These are phyloP conservation scores for Diaporthe helianthi DNA, from an alignment of 2,329 filamentous ascomycete species.

Conservation along the genomic window DNA sequence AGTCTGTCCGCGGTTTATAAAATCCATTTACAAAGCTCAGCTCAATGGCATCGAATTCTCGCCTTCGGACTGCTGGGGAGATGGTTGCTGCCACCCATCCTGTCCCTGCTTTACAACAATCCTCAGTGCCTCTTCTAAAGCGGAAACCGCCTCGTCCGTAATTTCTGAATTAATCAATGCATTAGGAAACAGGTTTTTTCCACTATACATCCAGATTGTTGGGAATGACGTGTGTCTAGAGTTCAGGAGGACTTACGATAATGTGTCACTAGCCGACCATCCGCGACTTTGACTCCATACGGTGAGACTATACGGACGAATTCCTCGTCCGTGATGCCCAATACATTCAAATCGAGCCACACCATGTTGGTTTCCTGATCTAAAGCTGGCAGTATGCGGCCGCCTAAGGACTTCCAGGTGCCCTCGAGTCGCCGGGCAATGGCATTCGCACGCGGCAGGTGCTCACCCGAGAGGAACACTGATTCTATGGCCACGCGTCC, in stretches of 20 bases:
- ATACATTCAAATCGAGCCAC: background rate
- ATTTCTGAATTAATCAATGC: background rate
- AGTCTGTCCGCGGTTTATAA: too few species aligned
- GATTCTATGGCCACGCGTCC: background rate
- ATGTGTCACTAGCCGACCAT: background rate
- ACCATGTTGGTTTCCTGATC: background rate
- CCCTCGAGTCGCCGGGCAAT: background rate
- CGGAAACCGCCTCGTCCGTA: background rate
- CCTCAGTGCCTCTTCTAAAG: background rate
- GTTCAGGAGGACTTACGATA: background rate
- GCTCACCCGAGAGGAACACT: background rate
- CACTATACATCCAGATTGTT: background rate
- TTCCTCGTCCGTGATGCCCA: background rate
- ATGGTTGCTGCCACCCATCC: background rate
- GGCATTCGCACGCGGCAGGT: background rate
- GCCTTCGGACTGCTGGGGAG: background rate
- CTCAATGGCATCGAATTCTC: background rate
- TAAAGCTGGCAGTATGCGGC: background rate
- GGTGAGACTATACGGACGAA: background rate
- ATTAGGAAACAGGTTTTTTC: background rate
- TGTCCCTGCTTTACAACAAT: background rate
- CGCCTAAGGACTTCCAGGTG: background rate
- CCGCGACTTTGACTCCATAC: background rate
- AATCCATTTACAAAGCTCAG: background rate
- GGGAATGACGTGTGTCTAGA: background rate